Base-by-base conservation (phyloP, 1,284 basidiomycete genomes). In the Lentinus polychrous region DNA sequence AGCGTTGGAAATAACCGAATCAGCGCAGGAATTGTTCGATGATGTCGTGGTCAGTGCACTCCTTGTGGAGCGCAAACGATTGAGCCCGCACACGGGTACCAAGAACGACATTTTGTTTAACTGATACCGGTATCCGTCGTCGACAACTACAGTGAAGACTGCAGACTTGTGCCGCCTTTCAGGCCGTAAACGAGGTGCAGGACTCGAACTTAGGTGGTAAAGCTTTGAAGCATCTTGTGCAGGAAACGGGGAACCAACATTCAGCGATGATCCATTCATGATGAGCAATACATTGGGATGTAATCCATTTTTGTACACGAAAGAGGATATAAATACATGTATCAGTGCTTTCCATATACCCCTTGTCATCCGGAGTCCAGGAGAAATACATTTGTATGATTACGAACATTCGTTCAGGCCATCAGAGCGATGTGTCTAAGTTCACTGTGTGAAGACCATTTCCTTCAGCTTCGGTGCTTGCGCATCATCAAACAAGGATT, bases 371-470 rank as follows among this genome's bases (percentile, higher is more conserved):
- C 35, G 11, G n/a, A n/a, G 18, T 8, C 17, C n/a, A 31, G 5
- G 3, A 18, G 2, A 35, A 27, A 23, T 33, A 14, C 27, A 10
- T 5, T 5, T 27, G 27, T 27, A 27, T 27, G 4, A 27, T 27
- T 27, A 10, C 27, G 10, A 27, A 4, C 27, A 10, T 27, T 5
- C 27, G 18, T 20, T 63, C 43, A 66, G 0, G 63, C 64, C 81
- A 91, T 84, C 17, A 92, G 72, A 5, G 85, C 85, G 52, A 94
- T 92, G 54, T 92, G 80, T 48, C 79, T 84, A 52, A 93, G 67
- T 67, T 92, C 91, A 57, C 90, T 93, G 23, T 4, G 24, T n/a
- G n/a, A n/a, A n/a, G n/a, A n/a, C n/a, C n/a, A n/a, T n/a, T n/a
- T n/a, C n/a, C n/a, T n/a, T n/a, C n/a, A n/a, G n/a, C n/a, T n/a